Evolutionary conservation across 768 basidiomycete species (phyloP).

Genomic region (Daedaleopsis sinensis): DNA sequence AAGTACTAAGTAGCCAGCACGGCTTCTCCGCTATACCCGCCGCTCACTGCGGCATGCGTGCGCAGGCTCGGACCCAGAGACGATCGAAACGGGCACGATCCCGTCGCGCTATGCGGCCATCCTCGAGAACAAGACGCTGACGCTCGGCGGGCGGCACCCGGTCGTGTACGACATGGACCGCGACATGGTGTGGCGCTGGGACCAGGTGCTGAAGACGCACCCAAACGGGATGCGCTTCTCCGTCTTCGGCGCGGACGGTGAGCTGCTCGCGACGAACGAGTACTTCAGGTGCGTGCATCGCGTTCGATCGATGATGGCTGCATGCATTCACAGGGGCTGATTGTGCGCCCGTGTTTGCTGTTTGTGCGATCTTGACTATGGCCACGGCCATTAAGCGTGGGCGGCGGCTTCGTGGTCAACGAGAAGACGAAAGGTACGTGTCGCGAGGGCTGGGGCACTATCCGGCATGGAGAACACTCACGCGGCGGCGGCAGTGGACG

Average conservation of each 20-base stretch:
- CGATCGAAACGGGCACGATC: slow-evolving; percentile 86
- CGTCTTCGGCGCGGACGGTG: slow-evolving; percentile 78
- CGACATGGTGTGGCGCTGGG: slow-evolving; percentile 94
- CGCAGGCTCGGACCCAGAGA: slow-evolving; percentile 86
- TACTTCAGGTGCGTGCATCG: slow-evolving; percentile 67
- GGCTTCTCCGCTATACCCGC: not conserved
- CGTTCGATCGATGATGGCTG: too few species aligned
- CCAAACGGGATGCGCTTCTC: slow-evolving; percentile 95
- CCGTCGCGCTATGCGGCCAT: slow-evolving; percentile 76
- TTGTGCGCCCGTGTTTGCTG: not conserved
- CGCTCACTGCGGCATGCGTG: not conserved
- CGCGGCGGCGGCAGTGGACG: slow-evolving; percentile 60
- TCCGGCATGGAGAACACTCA: not conserved
- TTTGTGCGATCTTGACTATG: too few species aligned
- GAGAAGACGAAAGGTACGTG: slow-evolving; percentile 83
- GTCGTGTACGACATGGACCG: slow-evolving; percentile 86
- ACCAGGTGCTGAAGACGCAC: slow-evolving; percentile 85
- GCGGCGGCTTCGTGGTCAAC: slow-evolving; percentile 94
- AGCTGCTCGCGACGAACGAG: slow-evolving; percentile 90
- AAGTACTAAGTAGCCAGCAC: too few species aligned
- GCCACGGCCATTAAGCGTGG: slow-evolving; percentile 53
- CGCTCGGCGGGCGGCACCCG: slow-evolving; percentile 72
- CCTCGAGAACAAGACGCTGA: slow-evolving; percentile 60
- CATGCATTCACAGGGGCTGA: not conserved
- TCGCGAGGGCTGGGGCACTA: not conserved